phyloP scores from a whole-genome alignment of 1,139 yeast species.

The Debaryomyces nepalensis region DNA sequence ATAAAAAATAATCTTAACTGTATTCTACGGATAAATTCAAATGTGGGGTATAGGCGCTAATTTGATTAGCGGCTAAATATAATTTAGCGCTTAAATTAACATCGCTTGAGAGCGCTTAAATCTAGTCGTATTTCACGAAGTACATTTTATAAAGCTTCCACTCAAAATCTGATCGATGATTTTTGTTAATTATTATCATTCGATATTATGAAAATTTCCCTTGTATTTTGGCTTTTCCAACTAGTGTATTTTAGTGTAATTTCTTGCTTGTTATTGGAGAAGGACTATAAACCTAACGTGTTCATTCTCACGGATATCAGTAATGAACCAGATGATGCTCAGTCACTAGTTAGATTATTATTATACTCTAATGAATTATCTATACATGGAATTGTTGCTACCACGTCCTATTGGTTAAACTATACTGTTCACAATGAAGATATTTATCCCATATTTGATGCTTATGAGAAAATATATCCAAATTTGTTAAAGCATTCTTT shows the following conservation, averaged over 20 bases:
- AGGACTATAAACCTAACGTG: slow-evolving; percentile 27
- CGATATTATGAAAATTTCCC: no score
- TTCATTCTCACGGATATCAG: slow-evolving; percentile 29
- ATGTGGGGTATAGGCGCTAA: no score
- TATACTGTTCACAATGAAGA: slow-evolving; percentile 28
- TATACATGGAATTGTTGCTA: slow-evolving; percentile 28
- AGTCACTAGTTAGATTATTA: slow-evolving; percentile 26
- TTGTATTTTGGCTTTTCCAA: no score
- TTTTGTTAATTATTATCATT: no score
- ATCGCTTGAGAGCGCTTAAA: no score
- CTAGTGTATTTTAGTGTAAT: not conserved
- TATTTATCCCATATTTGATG: slow-evolving; percentile 28
- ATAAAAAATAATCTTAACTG: not conserved
- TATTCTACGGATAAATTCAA: not conserved
- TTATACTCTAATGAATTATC: slow-evolving; percentile 27
- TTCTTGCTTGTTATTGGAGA: slow-evolving; percentile 16
- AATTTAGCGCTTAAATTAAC: no score
- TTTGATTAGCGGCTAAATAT: no score
- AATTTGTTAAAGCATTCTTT: slow-evolving; percentile 25
- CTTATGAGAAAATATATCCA: slow-evolving; percentile 25
- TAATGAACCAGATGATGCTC: slow-evolving; percentile 34
- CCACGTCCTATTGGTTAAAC: slow-evolving; percentile 31
- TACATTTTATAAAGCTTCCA: no score
- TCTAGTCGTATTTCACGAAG: no score
- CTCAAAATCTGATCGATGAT: no score